Percentiles rank a stretch among this genome's conserved stretches.
phyloP scores from a whole-genome alignment of 805 yeast species.

The Candida michaelii region DNA sequence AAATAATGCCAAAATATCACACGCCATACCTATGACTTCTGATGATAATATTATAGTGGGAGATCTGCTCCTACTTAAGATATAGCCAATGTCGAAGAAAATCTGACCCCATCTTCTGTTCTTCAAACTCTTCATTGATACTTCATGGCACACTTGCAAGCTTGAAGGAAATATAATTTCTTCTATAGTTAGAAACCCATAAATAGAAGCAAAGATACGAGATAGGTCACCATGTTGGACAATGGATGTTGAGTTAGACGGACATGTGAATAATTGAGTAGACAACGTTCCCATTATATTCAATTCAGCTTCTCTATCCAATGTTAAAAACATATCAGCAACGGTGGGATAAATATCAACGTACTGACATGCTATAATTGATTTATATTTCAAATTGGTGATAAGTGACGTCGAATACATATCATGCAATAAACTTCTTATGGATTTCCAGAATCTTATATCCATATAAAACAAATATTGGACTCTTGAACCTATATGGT shows the following conservation, averaged over 20 bases:
- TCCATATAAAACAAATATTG: conserved; percentile 66
- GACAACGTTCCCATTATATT: conserved; percentile 73
- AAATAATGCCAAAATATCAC: conserved; percentile 65
- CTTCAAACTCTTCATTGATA: conserved; percentile 50
- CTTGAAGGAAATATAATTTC: conserved; percentile 46
- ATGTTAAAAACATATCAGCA: conserved; percentile 63
- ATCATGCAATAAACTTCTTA: conserved; percentile 59
- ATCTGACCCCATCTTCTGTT: conserved; percentile 78
- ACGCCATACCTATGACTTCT: conserved; percentile 54
- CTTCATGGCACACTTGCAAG: conserved; percentile 36
- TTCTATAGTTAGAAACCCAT: conserved; percentile 59
- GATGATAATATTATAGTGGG: conserved; percentile 46
- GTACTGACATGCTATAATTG: conserved; percentile 70
- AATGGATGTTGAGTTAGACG: conserved; percentile 68
- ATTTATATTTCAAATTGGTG: conserved; percentile 55
- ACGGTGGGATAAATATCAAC: conserved; percentile 79
- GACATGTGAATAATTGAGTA: conserved; percentile 87
- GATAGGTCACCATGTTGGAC: conserved; percentile 64
- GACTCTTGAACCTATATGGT: conserved; percentile 51
- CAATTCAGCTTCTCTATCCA: conserved; percentile 87
- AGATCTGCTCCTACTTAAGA: conserved; percentile 67
- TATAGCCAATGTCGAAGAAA: conserved; percentile 75
- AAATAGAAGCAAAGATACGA: conserved; percentile 60
- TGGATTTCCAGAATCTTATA: conserved; percentile 65
- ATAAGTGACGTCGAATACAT: conserved; percentile 64